A percentile compares a stretch with the other conserved stretches of the same genome.
Conservation (phyloP, 148 eudicot genomes). For the Beta vulgaris region DNA sequence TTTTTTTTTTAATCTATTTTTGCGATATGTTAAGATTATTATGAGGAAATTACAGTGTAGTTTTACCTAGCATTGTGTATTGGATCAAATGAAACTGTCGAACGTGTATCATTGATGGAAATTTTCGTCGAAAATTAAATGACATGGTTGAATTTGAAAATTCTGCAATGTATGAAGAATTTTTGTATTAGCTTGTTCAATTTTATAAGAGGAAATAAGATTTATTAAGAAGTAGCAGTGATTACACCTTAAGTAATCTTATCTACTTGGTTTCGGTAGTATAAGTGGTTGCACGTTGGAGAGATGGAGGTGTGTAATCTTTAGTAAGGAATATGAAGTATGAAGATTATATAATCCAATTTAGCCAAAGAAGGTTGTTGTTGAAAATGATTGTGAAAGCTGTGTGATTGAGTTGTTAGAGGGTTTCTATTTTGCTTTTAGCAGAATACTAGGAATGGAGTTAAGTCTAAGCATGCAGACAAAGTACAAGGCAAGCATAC, state of each 20-base stretch:
- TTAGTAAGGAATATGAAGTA: neutral
- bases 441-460: conserved; percentile 48
- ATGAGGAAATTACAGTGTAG: neutral
- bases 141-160: neutral
- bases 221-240: neutral
- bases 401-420: conserved; percentile 14
- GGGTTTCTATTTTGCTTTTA: conserved; percentile 25
- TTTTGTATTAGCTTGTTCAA: neutral
- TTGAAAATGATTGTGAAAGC: neutral
- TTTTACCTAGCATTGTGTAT: too few relatives aligned
- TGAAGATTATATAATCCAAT: neutral
- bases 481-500: conserved; percentile 42
- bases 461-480: conserved; percentile 50
- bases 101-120: neutral
- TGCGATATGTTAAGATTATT: neutral
- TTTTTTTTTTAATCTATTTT: neutral
- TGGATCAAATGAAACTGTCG: neutral
- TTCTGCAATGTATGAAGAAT: neutral
- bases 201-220: neutral
- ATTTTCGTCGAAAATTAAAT: neutral
- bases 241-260: neutral
- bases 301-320: neutral
- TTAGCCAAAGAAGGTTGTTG: neutral
- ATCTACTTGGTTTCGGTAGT: too few relatives aligned
- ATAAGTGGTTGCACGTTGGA: neutral